Evolutionary conservation across 129 eudicot species (phyloP).

Genomic region (Artemisia tridentata): DNA sequence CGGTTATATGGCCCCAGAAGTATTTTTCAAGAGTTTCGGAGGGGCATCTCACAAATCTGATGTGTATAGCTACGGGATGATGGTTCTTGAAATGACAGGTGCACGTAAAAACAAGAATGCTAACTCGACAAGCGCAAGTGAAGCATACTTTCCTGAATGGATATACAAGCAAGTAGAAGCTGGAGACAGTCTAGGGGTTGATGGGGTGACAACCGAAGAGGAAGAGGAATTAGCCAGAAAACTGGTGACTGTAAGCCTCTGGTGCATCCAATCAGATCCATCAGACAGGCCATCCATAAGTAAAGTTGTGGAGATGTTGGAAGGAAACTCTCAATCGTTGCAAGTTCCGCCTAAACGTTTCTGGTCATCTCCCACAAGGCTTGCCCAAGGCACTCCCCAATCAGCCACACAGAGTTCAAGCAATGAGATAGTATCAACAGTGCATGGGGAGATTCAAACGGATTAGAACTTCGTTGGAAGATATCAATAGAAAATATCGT

Average conservation of each 20-base stretch:
- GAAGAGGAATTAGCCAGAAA: constrained; percentile 39
- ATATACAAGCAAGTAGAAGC: constrained; percentile 40
- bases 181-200: neutral
- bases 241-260: constrained; percentile 54
- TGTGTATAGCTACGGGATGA: constrained; percentile 55
- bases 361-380: too few relatives aligned
- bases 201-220: constrained; percentile 14
- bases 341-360: constrained; percentile 5
- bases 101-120: neutral
- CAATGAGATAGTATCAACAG: too few relatives aligned
- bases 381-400: too few relatives aligned
- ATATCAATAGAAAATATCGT: too few relatives aligned
- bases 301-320: constrained; percentile 13
- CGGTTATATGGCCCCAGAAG: constrained; percentile 41
- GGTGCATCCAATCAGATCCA: constrained; percentile 58
- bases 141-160: constrained; percentile 48
- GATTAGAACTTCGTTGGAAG: too few relatives aligned
- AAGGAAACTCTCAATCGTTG: constrained; percentile 1
- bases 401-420: too few relatives aligned
- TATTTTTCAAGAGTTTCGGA: constrained; percentile 29
- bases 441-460: too few relatives aligned
- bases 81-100: constrained; percentile 42
- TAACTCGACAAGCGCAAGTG: constrained; percentile 14
- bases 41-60: constrained; percentile 53
- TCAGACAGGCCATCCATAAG: neutral